Evolutionary conservation across 345 rosid species (phyloP).

Genomic region (Sisymbrium irio): DNA sequence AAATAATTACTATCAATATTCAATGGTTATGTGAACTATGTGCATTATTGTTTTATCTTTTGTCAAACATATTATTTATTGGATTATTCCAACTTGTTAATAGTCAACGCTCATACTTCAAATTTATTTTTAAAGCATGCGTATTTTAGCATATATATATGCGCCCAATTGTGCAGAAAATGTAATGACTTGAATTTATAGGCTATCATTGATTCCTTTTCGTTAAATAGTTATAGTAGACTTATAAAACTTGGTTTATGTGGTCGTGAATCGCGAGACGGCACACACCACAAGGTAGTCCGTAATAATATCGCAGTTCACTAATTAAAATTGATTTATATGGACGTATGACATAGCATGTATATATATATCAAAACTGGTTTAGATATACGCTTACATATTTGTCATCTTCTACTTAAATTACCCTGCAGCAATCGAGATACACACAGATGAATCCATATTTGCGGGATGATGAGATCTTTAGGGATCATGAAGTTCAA

Average conservation of each 20-base stretch:
- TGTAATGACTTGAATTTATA: neutral
- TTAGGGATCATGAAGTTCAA: neutral
- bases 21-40: neutral
- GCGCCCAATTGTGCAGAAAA: neutral
- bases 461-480: neutral
- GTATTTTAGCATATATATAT: no score
- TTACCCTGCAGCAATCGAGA: neutral
- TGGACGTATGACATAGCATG: neutral
- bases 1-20: neutral
- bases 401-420: slow-evolving; percentile 19
- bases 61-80: neutral
- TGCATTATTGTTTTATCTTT: neutral
- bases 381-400: neutral
- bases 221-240: neutral
- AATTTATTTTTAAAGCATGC: neutral
- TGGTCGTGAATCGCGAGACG: slow-evolving; percentile 17
- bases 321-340: neutral
- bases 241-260: slow-evolving; percentile 1
- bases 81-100: neutral
- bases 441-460: slow-evolving; percentile 24
- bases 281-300: slow-evolving; percentile 9
- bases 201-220: slow-evolving; percentile 2
- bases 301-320: neutral
- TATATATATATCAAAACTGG: neutral
- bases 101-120: neutral